Evolutionary conservation across 2,329 filamentous ascomycete species (phyloP).

Genomic region (Stemphylium lycopersici): DNA sequence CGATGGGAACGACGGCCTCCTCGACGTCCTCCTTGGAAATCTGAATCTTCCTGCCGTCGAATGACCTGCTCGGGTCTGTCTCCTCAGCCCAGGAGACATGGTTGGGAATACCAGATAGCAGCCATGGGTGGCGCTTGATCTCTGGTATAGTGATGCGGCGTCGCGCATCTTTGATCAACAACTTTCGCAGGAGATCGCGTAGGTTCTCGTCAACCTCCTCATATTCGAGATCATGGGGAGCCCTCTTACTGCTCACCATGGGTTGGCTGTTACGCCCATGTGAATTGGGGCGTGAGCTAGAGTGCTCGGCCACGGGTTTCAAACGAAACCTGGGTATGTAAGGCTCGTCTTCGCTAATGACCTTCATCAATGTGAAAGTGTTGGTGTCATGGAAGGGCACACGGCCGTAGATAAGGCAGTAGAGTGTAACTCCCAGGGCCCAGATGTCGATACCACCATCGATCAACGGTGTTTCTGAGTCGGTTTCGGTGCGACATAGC

Average conservation of each 20-base stretch:
- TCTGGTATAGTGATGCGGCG: slow-evolving; percentile 88
- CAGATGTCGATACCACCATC: slow-evolving; percentile 96
- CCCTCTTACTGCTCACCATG: slow-evolving; percentile 71
- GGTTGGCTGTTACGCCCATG: slow-evolving; percentile 55
- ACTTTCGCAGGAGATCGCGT: slow-evolving; percentile 75
- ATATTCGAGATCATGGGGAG: slow-evolving; percentile 79
- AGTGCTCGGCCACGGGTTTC: slow-evolving; percentile 66
- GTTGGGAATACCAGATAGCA: slow-evolving; percentile 77
- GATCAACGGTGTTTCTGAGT: slow-evolving; percentile 70
- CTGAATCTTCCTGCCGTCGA: slow-evolving; percentile 83
- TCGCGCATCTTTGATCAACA: slow-evolving; percentile 87
- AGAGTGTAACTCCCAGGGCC: slow-evolving; percentile 94
- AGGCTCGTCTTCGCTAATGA: slow-evolving; percentile 90
- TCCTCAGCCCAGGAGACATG: slow-evolving; percentile 87
- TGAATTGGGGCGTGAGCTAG: slow-evolving; percentile 54
- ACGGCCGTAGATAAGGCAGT: slow-evolving; percentile 91
- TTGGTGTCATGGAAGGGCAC: slow-evolving; percentile 93
- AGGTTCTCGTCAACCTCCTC: slow-evolving; percentile 84
- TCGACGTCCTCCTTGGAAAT: slow-evolving; percentile 93
- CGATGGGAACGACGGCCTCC: slow-evolving; percentile 86
- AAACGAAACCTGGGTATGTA: slow-evolving; percentile 84
- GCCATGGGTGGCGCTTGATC: slow-evolving; percentile 94
- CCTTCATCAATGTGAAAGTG: slow-evolving; percentile 88
- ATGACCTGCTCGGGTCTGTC: slow-evolving; percentile 81
- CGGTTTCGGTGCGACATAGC: slow-evolving; percentile 85